These are phyloP conservation scores for Pseudonitzschia multistriata DNA, from an alignment of 108 stramenopile species.

Conservation along the genomic window DNA sequence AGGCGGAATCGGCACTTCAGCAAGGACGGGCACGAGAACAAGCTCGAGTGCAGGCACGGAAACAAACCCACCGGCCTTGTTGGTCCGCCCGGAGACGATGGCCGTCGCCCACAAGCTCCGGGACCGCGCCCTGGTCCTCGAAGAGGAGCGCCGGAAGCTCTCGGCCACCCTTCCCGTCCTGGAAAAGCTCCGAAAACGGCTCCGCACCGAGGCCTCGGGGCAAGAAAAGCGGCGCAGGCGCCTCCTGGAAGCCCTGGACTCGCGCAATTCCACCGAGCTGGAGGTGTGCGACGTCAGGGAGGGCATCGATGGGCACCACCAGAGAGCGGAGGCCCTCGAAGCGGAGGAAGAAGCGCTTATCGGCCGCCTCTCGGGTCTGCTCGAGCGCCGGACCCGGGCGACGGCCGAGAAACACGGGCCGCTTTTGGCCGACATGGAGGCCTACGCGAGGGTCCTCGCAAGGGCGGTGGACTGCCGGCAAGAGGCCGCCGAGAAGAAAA, in stretches of 20 bases:
- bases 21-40: no score
- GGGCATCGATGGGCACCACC: neutral
- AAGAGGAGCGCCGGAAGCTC: conserved; percentile 14
- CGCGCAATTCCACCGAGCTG: conserved; percentile 21
- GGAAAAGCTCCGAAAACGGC: neutral
- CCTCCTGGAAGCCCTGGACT: conserved; percentile 10
- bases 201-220: neutral
- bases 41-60: no score
- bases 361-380: neutral
- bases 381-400: neutral
- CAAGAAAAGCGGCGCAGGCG: neutral
- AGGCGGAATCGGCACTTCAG: no score
- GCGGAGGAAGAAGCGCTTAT: neutral
- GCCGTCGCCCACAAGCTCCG: conserved; percentile 14
- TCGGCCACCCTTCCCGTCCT: neutral
- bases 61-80: no score
- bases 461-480: neutral
- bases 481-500: neutral
- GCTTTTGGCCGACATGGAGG: neutral
- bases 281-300: conserved; percentile 15
- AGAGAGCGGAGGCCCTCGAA: neutral
- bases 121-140: conserved; percentile 2
- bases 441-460: neutral
- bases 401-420: neutral
- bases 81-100: conserved; percentile 20